Evolutionary conservation across 148 eudicot genomes (phyloP).

Genomic region (Persicaria maculosa): DNA sequence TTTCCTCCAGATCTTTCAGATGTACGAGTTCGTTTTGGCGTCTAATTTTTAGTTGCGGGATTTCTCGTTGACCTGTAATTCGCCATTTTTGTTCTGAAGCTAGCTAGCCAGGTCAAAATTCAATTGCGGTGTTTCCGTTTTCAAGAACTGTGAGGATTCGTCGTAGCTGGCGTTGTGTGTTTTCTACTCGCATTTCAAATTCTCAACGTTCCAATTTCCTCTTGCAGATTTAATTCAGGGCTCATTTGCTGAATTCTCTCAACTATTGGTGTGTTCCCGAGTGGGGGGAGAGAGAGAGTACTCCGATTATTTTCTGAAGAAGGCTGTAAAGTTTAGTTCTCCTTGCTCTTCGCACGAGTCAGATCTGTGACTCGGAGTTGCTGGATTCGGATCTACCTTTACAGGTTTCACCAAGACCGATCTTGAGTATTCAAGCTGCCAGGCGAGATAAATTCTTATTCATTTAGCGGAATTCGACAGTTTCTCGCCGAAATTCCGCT

Average conservation of each 20-base stretch:
- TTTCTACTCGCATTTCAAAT: neutral
- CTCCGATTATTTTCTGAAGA: neutral
- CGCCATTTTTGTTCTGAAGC: neutral
- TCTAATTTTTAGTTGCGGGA: neutral
- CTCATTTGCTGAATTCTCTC: neutral
- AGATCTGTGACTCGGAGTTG: constrained; percentile 1
- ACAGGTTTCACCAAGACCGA: neutral
- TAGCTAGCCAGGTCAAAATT: constrained; percentile 5
- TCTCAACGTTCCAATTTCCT: constrained; percentile 4
- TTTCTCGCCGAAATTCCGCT: neutral
- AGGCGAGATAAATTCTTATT: neutral
- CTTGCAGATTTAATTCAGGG: neutral
- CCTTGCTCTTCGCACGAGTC: neutral
- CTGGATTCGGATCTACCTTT: constrained; percentile 1
- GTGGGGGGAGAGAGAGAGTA: neutral
- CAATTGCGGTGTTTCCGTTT: neutral
- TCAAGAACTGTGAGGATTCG: neutral
- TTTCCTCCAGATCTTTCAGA: neutral
- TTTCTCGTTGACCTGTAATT: neutral
- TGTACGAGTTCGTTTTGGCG: neutral
- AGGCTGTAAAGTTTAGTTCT: neutral
- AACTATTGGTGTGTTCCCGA: neutral
- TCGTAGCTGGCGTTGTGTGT: neutral
- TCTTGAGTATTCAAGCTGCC: neutral
- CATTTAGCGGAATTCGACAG: neutral